Evolutionary conservation across 2,329 filamentous ascomycete species (phyloP), one percentile per base, ranked within the genome.

Genomic region (Penicillium frequentans): DNA sequence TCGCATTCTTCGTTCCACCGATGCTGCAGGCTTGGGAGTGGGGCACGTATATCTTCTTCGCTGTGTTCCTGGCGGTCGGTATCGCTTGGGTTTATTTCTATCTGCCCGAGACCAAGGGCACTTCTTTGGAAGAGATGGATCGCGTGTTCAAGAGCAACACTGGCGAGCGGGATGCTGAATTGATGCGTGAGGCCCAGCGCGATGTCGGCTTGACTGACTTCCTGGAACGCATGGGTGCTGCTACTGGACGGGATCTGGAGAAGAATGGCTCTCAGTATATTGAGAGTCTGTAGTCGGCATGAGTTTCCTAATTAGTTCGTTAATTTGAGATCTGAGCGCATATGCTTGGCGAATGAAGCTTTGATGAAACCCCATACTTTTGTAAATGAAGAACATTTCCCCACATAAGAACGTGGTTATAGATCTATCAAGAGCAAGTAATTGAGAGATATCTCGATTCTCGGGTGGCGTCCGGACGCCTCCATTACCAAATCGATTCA

Each of bases 71-170:
- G 4, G 54, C 57, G 0, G 59, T 60, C 1, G 67, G 65, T 7
- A 67, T 69, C 3, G 52, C 58, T 24, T 70, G 68, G 67, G 66
- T 70, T 3, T 69, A 57, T 47, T 65, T 68, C 54, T 69, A 64
- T 61, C 77, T 88, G 68, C 86, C 82, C 1, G 77, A 77, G 6
- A 83, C 84, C 61, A 85, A 87, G 76, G 81, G 82, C 75, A 77
- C 76, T 60, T 75, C 80, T 54, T 79, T 87, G 26, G 78, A 82
- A 62, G 82, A 86, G 68, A 75, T 77, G 65, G 82, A 85, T 63
- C 73, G 57, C 5, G 71, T 75, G 24, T 69, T 76, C 21, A 58
- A 62, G 1, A 65, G 62, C 13, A 64, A 70, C 9, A 67, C 68
- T 8, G 73, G 67, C 1, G 65, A 65, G 48, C 59, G 57, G 13